A percentile compares a stretch with the other conserved stretches of the same genome.
phyloP scores from a whole-genome alignment of 2,329 filamentous ascomycete genomes.

The Cryphonectria carpinicola region DNA sequence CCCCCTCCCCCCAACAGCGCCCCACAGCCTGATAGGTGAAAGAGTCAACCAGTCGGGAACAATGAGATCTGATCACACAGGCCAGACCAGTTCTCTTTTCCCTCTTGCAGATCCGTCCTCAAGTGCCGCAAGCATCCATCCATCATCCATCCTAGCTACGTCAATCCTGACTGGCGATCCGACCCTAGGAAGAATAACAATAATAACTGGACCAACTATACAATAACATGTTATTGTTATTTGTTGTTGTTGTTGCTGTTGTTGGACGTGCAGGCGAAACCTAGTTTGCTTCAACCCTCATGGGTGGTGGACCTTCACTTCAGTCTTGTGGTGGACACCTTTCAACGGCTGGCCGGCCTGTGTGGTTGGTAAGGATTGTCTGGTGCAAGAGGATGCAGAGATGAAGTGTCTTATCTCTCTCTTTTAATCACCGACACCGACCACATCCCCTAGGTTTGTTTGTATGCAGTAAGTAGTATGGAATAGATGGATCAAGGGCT shows the following conservation, averaged over 20 bases:
- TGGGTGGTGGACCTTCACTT: neutral
- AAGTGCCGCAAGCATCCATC: conserved; percentile 13
- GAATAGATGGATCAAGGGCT: conserved; percentile 2
- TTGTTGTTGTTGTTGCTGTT: neutral
- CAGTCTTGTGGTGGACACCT: neutral
- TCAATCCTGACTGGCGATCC: conserved; percentile 5
- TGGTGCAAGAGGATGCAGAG: neutral
- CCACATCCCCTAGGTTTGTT: neutral
- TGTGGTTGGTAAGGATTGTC: conserved; percentile 1
- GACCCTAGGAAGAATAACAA: neutral
- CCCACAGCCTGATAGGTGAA: conserved; percentile 1
- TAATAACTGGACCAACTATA: neutral
- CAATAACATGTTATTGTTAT: neutral
- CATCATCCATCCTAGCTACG: conserved; percentile 4
- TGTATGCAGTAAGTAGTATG: neutral
- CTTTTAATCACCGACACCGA: neutral
- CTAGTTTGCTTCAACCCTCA: neutral
- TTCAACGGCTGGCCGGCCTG: neutral
- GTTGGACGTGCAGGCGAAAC: neutral
- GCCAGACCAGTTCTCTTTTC: conserved; percentile 2
- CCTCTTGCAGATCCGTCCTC: conserved; percentile 10
- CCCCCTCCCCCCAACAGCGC: neutral
- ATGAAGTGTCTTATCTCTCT: conserved; percentile 9
- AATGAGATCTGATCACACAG: conserved; percentile 6
- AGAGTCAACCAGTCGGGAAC: conserved; percentile 14